A percentile compares a stretch with the other conserved stretches of the same genome.
Conservation (phyloP, 495 filamentous ascomycete species). For the Penicilliopsis zonata region DNA sequence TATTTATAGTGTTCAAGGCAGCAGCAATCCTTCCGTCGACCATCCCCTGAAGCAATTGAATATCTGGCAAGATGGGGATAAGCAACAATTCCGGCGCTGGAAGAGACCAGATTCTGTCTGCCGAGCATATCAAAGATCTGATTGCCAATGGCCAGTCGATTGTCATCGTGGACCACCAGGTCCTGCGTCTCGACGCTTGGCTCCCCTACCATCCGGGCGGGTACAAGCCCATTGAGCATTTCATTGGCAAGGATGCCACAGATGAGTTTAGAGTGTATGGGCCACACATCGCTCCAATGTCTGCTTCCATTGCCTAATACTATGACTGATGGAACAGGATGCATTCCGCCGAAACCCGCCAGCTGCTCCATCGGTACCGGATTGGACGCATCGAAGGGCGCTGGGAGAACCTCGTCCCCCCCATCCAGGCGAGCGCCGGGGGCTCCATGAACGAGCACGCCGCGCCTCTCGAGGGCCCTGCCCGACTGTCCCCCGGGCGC, state of each 20-base stretch:
- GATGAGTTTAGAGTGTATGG: conserved; percentile 52
- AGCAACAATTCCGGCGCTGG: no score
- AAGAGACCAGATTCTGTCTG: conserved; percentile 41
- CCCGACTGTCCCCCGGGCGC: neutral
- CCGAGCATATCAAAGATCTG: conserved; percentile 64
- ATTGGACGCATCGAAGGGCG: conserved; percentile 60
- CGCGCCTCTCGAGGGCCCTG: conserved; percentile 1
- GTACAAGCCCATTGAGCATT: conserved; percentile 70
- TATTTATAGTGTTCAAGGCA: no score
- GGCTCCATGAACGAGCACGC: neutral
- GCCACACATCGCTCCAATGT: neutral
- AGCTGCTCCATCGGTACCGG: conserved; percentile 32
- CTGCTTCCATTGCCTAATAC: conserved; percentile 4
- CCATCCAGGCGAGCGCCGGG: conserved; percentile 53
- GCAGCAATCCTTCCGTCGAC: no score
- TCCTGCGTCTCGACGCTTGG: conserved; percentile 72
- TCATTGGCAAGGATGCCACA: conserved; percentile 80
- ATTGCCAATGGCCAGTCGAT: conserved; percentile 64
- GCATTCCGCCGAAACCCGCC: neutral
- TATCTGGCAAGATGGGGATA: no score
- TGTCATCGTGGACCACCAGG: conserved; percentile 62
- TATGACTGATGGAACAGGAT: neutral
- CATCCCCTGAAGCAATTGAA: no score
- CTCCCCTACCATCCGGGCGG: conserved; percentile 75
- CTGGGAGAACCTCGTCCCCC: conserved; percentile 71